Evolutionary conservation across 148 eudicot species (phyloP).

Genomic region (Camellia lanceoleosa): DNA sequence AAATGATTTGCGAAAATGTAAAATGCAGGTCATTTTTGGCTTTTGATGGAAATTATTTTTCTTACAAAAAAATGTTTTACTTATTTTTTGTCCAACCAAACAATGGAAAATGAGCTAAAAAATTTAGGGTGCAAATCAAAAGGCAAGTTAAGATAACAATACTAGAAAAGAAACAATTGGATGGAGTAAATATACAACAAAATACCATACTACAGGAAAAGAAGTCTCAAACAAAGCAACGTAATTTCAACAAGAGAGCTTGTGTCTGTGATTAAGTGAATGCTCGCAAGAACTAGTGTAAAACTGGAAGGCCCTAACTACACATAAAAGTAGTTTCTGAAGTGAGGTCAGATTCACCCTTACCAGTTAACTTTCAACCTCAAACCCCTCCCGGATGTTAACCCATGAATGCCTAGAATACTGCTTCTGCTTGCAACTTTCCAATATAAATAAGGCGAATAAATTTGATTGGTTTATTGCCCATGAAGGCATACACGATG

Average conservation of each 20-base stretch:
- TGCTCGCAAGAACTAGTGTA: not conserved
- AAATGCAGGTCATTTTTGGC: no score
- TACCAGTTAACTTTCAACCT: not conserved
- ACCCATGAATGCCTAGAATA: not conserved
- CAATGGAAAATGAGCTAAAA: no score
- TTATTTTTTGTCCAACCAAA: no score
- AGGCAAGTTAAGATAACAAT: not conserved
- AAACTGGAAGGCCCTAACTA: not conserved
- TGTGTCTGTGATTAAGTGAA: not conserved
- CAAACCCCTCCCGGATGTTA: not conserved
- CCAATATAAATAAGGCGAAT: not conserved
- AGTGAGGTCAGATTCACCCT: not conserved
- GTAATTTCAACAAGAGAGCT: not conserved
- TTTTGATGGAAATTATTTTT: no score
- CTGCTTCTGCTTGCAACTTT: not conserved
- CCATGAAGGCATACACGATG: not conserved
- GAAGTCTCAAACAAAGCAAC: not conserved
- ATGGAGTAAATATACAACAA: no score
- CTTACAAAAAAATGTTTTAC: no score
- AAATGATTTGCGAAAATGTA: no score
- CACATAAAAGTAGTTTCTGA: not conserved
- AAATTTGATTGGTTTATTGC: not conserved
- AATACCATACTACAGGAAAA: not conserved
- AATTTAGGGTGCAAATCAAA: not conserved
- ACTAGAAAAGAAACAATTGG: slow-evolving; percentile 2